Base-by-base conservation (phyloP, 2,329 filamentous ascomycete species). In the Diaporthe citriasiana region DNA sequence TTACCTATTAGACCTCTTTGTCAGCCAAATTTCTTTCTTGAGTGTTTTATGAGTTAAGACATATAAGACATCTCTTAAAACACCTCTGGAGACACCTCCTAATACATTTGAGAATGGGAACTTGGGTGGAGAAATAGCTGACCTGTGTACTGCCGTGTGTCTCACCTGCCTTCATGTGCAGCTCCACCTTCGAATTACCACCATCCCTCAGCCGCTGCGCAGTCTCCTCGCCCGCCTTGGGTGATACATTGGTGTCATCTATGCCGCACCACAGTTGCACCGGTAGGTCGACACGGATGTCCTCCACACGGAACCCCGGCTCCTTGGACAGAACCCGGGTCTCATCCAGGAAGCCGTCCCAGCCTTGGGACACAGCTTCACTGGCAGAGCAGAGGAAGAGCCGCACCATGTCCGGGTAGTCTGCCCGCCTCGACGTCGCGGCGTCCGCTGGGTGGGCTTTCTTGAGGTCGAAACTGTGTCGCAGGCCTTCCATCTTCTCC, bases 81-180 rank as follows among this genome's bases (percentile, higher is more conserved):
- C n/a, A n/a, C n/a, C n/a, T n/a, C n/a, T n/a, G n/a, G n/a, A n/a
- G n/a, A n/a, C n/a, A n/a, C n/a, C n/a, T n/a, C n/a, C n/a, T n/a
- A n/a, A n/a, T n/a, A n/a, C n/a, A n/a, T n/a, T n/a, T n/a, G n/a
- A n/a, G n/a, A n/a, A n/a, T n/a, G n/a, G n/a, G n/a, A n/a, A n/a
- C n/a, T n/a, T n/a, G n/a, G n/a, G n/a, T n/a, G n/a, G n/a, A n/a
- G n/a, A n/a, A n/a, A n/a, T n/a, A n/a, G n/a, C n/a, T n/a, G n/a
- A n/a, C 68, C 68, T 71, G 68, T 13, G 68, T 71, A 40, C 68
- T 71, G 22, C 68, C 68, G 7, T 71, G 68, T 7, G 68, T 71
- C 38, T 71, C 53, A 5, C 68, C 53, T 15, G 4, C 53, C 53
- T 59, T 33, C 40, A 50, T 35, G 6, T 59, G 53, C 27, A 71